A percentile compares a stretch with the other conserved stretches of the same genome.
Evolutionary conservation across 495 filamentous ascomycete species (phyloP).

Genomic region (Talaromyces thailandensis): DNA sequence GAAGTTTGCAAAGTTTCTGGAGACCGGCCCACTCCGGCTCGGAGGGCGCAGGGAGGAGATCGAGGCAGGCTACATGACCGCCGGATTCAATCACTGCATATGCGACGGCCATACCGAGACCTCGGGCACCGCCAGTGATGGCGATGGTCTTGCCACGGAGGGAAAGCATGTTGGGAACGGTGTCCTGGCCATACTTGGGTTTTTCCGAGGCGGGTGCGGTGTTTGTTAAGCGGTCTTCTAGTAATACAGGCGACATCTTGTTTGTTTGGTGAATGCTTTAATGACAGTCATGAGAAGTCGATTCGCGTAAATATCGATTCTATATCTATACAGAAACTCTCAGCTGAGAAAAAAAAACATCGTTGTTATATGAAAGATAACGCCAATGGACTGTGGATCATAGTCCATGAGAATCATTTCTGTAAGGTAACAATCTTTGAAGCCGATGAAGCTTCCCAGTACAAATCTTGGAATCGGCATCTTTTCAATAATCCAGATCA

Average conservation of each 20-base stretch:
- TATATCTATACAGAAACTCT: too few species aligned
- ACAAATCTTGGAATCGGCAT: background rate
- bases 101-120: slow-evolving; percentile 51
- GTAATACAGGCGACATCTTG: background rate
- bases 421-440: background rate
- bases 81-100: slow-evolving; percentile 64
- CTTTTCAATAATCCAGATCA: background rate
- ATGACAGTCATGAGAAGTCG: background rate
- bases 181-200: background rate
- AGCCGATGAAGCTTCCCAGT: background rate
- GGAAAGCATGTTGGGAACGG: slow-evolving; percentile 18
- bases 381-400: too few species aligned
- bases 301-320: background rate
- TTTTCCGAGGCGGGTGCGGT: background rate
- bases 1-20: slow-evolving; percentile 38
- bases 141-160: slow-evolving; percentile 60
- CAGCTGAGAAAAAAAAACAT: too few species aligned
- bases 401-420: background rate
- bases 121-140: slow-evolving; percentile 63
- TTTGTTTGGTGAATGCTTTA: background rate
- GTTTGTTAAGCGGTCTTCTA: background rate
- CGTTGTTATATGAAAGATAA: too few species aligned
- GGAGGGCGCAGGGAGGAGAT: slow-evolving; percentile 44
- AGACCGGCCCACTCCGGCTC: slow-evolving; percentile 27
- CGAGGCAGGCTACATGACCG: slow-evolving; percentile 53